phyloP scores from a whole-genome alignment of 2,329 filamentous ascomycete genomes.

The Aspergillus nomiae region DNA sequence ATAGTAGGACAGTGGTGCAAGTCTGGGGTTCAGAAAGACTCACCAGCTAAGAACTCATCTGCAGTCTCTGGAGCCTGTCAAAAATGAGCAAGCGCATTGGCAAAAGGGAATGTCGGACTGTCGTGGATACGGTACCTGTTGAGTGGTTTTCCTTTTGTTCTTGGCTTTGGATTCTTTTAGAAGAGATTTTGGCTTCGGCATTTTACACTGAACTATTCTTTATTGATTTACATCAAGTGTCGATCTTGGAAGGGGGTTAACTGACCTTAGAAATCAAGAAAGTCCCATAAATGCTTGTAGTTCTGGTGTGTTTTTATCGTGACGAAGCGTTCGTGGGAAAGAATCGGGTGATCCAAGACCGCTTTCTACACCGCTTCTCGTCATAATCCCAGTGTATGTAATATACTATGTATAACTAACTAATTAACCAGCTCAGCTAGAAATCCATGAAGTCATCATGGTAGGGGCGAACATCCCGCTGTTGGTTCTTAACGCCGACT shows the following conservation, averaged over 20 bases:
- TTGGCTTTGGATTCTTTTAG: constrained; percentile 46
- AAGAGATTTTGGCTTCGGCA: constrained; percentile 44
- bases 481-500: neutral
- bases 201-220: constrained; percentile 18
- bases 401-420: neutral
- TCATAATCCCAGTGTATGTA: neutral
- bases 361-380: constrained; percentile 2
- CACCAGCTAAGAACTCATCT: constrained; percentile 68
- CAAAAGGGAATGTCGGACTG: neutral
- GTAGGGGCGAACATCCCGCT: neutral
- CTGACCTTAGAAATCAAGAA: neutral
- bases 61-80: constrained; percentile 59
- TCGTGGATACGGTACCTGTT: constrained; percentile 33
- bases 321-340: neutral
- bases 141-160: constrained; percentile 41
- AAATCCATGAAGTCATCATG: neutral
- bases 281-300: neutral
- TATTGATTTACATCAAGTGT: neutral
- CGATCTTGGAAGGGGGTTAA: neutral
- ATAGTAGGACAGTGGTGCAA: neutral
- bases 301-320: neutral
- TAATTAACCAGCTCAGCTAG: neutral
- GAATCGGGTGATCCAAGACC: neutral
- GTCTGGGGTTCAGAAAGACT: constrained; percentile 11
- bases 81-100: neutral